Evolutionary conservation across 169 alveolate genomes (phyloP).

Genomic region (Miamiensis avidus): DNA sequence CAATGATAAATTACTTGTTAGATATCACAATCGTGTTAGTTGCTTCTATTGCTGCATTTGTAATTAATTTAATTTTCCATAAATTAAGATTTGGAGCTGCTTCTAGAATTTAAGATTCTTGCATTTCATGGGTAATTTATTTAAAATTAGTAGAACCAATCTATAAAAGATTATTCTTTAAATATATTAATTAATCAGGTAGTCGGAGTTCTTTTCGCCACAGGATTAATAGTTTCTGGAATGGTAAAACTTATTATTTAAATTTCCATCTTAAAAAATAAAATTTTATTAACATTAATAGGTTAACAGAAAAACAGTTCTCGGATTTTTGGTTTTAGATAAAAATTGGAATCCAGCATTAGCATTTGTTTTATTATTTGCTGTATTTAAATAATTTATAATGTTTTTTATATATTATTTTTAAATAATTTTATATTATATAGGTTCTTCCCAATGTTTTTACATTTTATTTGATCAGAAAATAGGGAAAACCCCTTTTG

Average conservation of each 20-base stretch:
- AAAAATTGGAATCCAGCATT: not conserved
- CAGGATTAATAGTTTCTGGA: constrained; percentile 53
- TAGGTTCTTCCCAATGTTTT: constrained; percentile 6
- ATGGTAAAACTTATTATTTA: not conserved
- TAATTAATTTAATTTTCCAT: not conserved
- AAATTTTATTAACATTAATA: too few relatives aligned
- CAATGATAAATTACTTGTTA: not conserved
- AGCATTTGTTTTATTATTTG: constrained; percentile 34
- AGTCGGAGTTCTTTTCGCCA: constrained; percentile 37
- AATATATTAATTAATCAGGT: constrained; percentile 22
- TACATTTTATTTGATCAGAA: constrained; percentile 44
- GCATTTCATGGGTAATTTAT: not conserved
- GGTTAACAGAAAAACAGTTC: too few relatives aligned
- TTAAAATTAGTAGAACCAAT: not conserved
- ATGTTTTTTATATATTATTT: too few relatives aligned
- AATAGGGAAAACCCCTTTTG: constrained; percentile 49
- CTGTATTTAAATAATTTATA: too few relatives aligned
- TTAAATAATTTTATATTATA: too few relatives aligned
- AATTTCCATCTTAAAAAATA: too few relatives aligned
- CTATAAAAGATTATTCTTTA: not conserved
- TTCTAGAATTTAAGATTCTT: too few relatives aligned
- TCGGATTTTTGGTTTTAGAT: not conserved
- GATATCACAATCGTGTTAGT: not conserved
- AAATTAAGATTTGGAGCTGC: not conserved
- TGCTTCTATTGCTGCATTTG: not conserved